Percentiles rank a stretch among this genome's conserved stretches.
Evolutionary conservation across 225 moss, liverwort and hornwort genomes (phyloP).

Genomic region (Physcomitrellopsis africana): DNA sequence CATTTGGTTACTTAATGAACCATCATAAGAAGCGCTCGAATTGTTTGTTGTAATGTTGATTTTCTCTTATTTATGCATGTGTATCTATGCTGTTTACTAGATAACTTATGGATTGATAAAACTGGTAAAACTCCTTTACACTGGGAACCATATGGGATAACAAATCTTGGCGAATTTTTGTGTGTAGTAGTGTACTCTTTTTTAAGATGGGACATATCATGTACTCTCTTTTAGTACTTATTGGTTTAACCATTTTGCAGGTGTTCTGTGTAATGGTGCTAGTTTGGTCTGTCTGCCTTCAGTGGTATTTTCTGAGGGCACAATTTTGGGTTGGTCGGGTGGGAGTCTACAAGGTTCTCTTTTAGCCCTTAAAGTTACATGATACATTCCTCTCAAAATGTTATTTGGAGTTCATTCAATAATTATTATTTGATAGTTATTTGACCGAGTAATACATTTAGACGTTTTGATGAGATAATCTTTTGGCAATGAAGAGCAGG

Average conservation of each 20-base stretch:
- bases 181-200: not conserved
- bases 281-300: constrained; percentile 75
- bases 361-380: constrained; percentile 14
- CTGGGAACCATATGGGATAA: not conserved
- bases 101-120: not conserved
- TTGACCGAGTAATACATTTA: not conserved
- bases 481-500: constrained; percentile 58
- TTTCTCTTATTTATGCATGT: constrained; percentile 11
- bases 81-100: not conserved
- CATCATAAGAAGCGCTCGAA: not conserved
- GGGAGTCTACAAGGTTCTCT: constrained; percentile 70
- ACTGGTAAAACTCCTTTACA: not conserved
- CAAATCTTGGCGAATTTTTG: not conserved
- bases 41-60: not conserved
- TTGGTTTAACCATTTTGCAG: constrained; percentile 41
- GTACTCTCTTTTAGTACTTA: not conserved
- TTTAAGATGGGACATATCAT: not conserved
- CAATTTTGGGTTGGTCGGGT: constrained; percentile 84
- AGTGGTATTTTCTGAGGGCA: constrained; percentile 85
- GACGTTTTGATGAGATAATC: not conserved
- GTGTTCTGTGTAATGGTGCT: constrained; percentile 73
- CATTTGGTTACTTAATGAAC: constrained; percentile 5
- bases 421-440: not conserved
- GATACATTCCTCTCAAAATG: constrained; percentile 1
- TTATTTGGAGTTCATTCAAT: not conserved